Conservation (phyloP, 2,329 filamentous ascomycete species). For the Clarireedia hainanense region DNA sequence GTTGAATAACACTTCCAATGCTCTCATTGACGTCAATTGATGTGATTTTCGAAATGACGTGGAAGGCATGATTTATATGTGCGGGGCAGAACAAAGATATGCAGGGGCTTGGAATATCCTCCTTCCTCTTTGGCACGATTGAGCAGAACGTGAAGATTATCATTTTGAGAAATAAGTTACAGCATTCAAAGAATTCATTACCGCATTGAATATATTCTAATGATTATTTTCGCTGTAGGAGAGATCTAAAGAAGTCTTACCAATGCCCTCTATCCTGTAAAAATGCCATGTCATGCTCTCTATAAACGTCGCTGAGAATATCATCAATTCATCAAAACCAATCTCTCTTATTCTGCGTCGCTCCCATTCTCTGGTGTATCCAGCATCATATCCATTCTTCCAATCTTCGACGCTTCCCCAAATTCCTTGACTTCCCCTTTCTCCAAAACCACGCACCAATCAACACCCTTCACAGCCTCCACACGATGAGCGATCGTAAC, state of each 20-base stretch:
- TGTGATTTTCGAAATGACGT: too few relatives aligned
- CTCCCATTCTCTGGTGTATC: neutral
- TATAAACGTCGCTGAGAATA: too few relatives aligned
- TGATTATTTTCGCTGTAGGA: too few relatives aligned
- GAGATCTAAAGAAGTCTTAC: too few relatives aligned
- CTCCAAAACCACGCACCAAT: conserved; percentile 33
- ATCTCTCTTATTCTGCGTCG: neutral
- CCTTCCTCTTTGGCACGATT: neutral
- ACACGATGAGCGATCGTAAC: conserved; percentile 59
- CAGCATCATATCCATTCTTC: neutral
- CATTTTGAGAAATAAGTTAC: neutral
- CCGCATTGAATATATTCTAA: too few relatives aligned
- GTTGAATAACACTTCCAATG: too few relatives aligned
- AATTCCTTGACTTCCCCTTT: conserved; percentile 23
- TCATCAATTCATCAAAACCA: neutral
- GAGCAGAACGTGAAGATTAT: neutral
- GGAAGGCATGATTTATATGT: too few relatives aligned
- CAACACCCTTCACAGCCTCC: conserved; percentile 52
- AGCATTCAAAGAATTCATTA: too few relatives aligned
- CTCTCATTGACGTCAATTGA: too few relatives aligned
- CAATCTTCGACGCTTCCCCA: conserved; percentile 13
- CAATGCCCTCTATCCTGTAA: neutral
- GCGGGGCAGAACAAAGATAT: neutral
- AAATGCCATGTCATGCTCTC: too few relatives aligned
- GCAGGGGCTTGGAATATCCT: neutral